Percentiles rank a stretch among this genome's conserved stretches.
Conservation (phyloP, 805 yeast genomes). For the Kazachstania martiniae region DNA sequence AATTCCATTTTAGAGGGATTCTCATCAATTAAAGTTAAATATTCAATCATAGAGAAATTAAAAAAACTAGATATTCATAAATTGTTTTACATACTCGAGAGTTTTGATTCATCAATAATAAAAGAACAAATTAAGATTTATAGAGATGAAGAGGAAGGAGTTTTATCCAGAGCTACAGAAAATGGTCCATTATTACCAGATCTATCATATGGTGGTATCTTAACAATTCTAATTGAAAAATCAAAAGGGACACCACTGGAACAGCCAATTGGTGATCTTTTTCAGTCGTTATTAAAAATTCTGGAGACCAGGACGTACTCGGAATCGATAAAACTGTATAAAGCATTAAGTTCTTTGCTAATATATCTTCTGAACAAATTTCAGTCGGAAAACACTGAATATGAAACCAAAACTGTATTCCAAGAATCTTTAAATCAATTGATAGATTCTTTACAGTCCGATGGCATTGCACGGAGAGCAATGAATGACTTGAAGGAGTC, state of each 20-base stretch:
- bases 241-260: conserved; percentile 55
- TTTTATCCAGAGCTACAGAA: conserved; percentile 21
- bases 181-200: conserved; percentile 19
- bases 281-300: conserved; percentile 41
- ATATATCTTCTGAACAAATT: conserved; percentile 57
- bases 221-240: conserved; percentile 13
- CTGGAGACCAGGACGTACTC: conserved; percentile 43
- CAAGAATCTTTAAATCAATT: conserved; percentile 69
- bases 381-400: conserved; percentile 32
- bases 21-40: conserved; percentile 28
- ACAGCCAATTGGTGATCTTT: conserved; percentile 45
- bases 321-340: conserved; percentile 34
- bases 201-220: conserved; percentile 13
- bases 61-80: conserved; percentile 45
- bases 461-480: conserved; percentile 75
- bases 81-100: conserved; percentile 41
- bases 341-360: conserved; percentile 40
- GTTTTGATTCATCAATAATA: conserved; percentile 46
- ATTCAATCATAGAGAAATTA: conserved; percentile 50
- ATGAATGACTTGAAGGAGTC: conserved; percentile 43
- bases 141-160: conserved; percentile 29
- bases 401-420: conserved; percentile 43
- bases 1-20: conserved; percentile 47
- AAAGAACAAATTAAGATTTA: conserved; percentile 57
- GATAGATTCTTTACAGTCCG: conserved; percentile 65